Base-by-base conservation (phyloP, 176 grass and related monocot genomes). In the Zea luxurians region DNA sequence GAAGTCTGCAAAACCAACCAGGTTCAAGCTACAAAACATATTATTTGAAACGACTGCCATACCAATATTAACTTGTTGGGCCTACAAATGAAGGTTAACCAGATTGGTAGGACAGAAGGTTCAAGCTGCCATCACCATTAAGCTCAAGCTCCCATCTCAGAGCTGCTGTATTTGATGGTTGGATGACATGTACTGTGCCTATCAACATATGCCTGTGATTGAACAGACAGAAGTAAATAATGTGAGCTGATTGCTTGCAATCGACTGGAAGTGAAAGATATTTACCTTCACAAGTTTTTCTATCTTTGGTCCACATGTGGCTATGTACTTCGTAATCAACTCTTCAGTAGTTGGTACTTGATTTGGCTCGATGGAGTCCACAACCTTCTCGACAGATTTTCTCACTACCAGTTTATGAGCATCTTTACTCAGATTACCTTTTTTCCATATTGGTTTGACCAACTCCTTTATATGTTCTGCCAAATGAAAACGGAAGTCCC, bases 401-500 rank as follows among this genome's bases (percentile, higher is more conserved):
- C 88, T 93, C 61, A 91, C 85, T 37, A 93, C 79, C 57, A 68
- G 66, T 58, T 82, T 93, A 75, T 91, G 76, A 79, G 85, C 70
- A 82, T 91, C 87, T 82, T 88, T 93, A 83, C 62, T 93, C 73
- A 88, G 66, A 75, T 64, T 72, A 43, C 91, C 91, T 61, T 90
- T 86, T 59, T 87, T 85, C 88, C 88, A 90, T 65, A 58, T 71
- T 75, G 91, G 83, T 88, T 86, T 88, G 66, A 93, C 36, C 76
- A 93, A 81, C 71, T 88, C 88, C 77, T 93, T 93, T 13, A 93
- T 80, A 88, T 86, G 66, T 37, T 93, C 83, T 66, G 82, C 85
- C 86, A 93, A 86, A 78, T 78, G 80, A 81, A 84, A 54, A 66
- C 81, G 90, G 3, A 90, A 90, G 37, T 71, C 81, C 73, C 58